Percentiles rank a stretch among this genome's conserved stretches.
Conservation (phyloP, 495 filamentous ascomycete species). For the Penicillium bovifimosum region DNA sequence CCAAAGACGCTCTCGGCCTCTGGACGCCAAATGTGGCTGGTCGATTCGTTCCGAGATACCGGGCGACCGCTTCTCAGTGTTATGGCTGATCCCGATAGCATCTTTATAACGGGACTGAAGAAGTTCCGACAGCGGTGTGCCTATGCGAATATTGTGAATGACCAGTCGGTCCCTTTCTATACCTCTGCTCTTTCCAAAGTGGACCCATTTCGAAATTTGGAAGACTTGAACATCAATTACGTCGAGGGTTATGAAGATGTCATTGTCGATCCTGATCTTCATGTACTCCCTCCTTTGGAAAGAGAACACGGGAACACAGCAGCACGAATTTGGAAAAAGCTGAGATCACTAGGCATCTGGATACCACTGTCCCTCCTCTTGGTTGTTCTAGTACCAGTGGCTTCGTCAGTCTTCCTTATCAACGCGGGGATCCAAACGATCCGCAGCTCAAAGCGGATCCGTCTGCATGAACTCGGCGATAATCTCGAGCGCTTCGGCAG, state of each 20-base stretch:
- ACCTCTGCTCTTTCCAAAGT: conserved; percentile 67
- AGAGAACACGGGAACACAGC: conserved; percentile 31
- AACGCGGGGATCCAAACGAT: conserved; percentile 71
- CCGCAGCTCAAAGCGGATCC: conserved; percentile 65
- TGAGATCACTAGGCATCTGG: conserved; percentile 28
- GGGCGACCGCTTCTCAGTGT: conserved; percentile 72
- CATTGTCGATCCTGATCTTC: conserved; percentile 64
- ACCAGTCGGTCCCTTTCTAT: conserved; percentile 73
- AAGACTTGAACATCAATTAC: conserved; percentile 63
- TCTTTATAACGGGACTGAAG: conserved; percentile 77
- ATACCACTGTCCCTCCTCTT: conserved; percentile 60
- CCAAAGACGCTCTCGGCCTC: conserved; percentile 70
- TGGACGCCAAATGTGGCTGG: conserved; percentile 80
- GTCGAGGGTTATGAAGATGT: conserved; percentile 67
- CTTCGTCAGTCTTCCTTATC: conserved; percentile 60
- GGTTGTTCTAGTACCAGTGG: conserved; percentile 61
- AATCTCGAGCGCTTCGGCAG: conserved; percentile 55
- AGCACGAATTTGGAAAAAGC: conserved; percentile 21
- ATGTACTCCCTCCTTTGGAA: conserved; percentile 44
- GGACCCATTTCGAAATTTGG: conserved; percentile 67
- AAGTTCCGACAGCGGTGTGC: conserved; percentile 66
- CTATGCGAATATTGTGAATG: conserved; percentile 84
- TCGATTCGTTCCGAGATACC: conserved; percentile 79
- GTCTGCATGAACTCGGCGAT: conserved; percentile 66
- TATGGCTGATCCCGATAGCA: conserved; percentile 74